These are phyloP conservation scores for Cetraspora pellucida DNA, from an alignment of 192 early-diverging fungal species.

Conservation along the genomic window DNA sequence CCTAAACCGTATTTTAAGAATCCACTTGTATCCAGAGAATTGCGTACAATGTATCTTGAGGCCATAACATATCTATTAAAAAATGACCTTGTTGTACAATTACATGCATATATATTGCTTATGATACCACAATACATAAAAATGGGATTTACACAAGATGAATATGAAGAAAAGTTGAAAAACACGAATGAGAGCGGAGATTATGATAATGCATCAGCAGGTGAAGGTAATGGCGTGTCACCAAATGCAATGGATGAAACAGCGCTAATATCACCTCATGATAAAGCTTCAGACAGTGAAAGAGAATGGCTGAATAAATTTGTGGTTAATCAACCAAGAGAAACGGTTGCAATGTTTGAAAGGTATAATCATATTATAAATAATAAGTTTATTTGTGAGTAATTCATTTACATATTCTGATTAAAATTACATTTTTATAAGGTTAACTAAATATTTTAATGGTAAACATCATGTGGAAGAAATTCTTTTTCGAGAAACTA, in stretches of 20 bases:
- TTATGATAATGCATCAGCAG: too few species aligned
- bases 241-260: conserved; percentile 36
- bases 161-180: conserved; percentile 41
- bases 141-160: conserved; percentile 37
- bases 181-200: too few species aligned
- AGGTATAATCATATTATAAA: conserved; percentile 43
- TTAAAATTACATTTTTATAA: conserved; percentile 32
- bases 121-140: conserved; percentile 66
- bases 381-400: neutral
- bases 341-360: conserved; percentile 58
- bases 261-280: conserved; percentile 42
- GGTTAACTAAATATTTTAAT: conserved; percentile 74
- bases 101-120: conserved; percentile 76
- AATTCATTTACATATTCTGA: neutral
- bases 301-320: conserved; percentile 54
- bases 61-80: conserved; percentile 80
- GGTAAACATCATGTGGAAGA: conserved; percentile 80
- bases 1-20: conserved; percentile 57
- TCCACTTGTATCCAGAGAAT: conserved; percentile 62
- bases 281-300: conserved; percentile 50
- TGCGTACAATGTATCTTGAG: conserved; percentile 73
- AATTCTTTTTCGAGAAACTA: conserved; percentile 60
- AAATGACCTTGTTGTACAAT: conserved; percentile 74
- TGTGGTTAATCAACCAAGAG: conserved; percentile 57
- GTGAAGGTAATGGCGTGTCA: conserved; percentile 34